Base-by-base conservation (phyloP, 2,329 filamentous ascomycete genomes). In the Dothideomycetes sp. region DNA sequence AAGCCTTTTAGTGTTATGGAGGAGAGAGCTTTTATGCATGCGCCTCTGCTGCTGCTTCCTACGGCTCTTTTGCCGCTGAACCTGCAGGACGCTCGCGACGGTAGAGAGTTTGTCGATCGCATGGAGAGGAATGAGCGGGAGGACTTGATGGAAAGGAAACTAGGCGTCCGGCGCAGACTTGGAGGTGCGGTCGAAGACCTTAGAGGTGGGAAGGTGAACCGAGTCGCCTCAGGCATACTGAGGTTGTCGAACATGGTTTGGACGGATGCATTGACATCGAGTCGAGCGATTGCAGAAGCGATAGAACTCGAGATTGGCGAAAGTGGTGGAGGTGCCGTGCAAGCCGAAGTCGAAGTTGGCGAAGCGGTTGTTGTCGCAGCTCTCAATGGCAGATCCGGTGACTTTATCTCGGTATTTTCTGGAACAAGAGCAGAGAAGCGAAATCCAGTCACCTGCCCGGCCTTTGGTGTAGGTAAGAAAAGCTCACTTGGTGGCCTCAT, bases 401-500 rank as follows among this genome's bases (percentile, higher is more conserved):
- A n/a, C n/a, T n/a, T n/a, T n/a, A n/a, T n/a, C n/a, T n/a, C n/a
- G n/a, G n/a, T n/a, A n/a, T n/a, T n/a, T 13, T 31, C 29, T 5
- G 28, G 20, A 4, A 39, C 32, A 12, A 32, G 15, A 2, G 28
- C 32, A 3, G 36, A 39, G 22, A 39, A 39, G 13, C 28, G 31
- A 9, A 39, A 39, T 7, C 36, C 36, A 13, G 13, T 27, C 8
- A 20, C 32, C 13, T 15, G 31, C 19, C 28, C 28, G 5, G 36
- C 18, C 32, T 8, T 4, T 5, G 33, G 34, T 11, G 41, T 33
- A 18, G 41, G 41, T n/a, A 43, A 18, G 10, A 43, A 43, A 16
- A 43, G 13, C 22, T 43, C 41, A 13, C 41, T 43, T 1, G 27
- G 8, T 16, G 41, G 41, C 17, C 41, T 38, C 32, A 31, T 31